A percentile compares a stretch with the other conserved stretches of the same genome.
Conservation (phyloP, 1,284 basidiomycete species). For the Tilletiopsis washingtonensis region DNA sequence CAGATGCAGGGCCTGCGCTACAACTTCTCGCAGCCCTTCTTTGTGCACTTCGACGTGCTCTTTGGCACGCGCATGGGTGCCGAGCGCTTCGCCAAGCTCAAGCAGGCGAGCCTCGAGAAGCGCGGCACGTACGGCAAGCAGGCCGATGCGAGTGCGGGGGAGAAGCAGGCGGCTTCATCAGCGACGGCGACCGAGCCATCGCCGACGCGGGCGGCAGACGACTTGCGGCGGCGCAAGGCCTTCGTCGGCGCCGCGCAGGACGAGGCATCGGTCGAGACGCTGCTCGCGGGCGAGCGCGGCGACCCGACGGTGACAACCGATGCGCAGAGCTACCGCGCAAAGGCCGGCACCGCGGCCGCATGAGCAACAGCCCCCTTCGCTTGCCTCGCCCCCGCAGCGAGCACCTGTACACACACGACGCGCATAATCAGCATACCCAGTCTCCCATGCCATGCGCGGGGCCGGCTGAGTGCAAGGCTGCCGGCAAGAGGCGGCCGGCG, state of each 20-base stretch:
- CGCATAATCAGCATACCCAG: no score
- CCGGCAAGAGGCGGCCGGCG: no score
- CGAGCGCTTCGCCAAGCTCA: conserved; percentile 41
- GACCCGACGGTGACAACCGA: conserved; percentile 20
- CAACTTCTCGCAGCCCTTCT: conserved; percentile 94
- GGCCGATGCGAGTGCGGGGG: neutral
- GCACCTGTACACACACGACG: no score
- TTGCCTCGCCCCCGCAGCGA: no score
- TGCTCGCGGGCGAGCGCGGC: conserved; percentile 8
- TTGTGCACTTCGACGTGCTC: conserved; percentile 51
- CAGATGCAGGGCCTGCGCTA: conserved; percentile 85
- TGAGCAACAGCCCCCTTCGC: no score
- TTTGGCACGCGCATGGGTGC: conserved; percentile 67
- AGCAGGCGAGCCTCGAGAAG: conserved; percentile 9
- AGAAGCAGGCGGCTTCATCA: neutral
- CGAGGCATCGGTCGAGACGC: conserved; percentile 9
- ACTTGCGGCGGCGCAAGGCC: neutral
- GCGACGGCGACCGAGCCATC: neutral
- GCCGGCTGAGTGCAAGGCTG: no score
- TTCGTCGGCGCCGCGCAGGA: conserved; percentile 10
- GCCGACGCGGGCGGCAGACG: neutral
- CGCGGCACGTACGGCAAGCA: neutral
- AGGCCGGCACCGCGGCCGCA: conserved; percentile 14
- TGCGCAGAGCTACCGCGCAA: conserved; percentile 16
- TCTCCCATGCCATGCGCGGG: no score